Evolutionary conservation across 2,329 filamentous ascomycete species (phyloP).

Genomic region (Pestalotiopsis sp.): DNA sequence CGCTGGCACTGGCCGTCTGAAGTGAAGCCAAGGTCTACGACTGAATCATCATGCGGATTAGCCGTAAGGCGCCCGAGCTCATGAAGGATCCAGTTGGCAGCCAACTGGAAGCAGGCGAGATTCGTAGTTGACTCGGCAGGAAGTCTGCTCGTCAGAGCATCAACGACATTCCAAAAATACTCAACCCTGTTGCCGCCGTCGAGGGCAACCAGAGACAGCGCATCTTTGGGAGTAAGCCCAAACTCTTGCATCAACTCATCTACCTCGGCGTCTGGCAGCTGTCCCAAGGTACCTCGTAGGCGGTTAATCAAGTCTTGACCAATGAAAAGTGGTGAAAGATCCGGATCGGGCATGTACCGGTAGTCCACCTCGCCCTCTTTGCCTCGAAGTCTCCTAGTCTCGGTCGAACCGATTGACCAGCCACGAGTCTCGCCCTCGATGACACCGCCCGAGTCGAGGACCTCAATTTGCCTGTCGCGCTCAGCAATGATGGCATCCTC

Average conservation of each 20-base stretch:
- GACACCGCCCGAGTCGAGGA: slow-evolving; percentile 74
- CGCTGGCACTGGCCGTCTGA: slow-evolving; percentile 48
- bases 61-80: slow-evolving; percentile 71
- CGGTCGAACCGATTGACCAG: slow-evolving; percentile 83
- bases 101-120: slow-evolving; percentile 45
- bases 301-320: slow-evolving; percentile 68
- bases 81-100: slow-evolving; percentile 72
- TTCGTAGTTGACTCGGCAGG: slow-evolving; percentile 24
- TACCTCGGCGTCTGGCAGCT: slow-evolving; percentile 72
- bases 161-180: slow-evolving; percentile 75
- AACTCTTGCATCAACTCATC: slow-evolving; percentile 64
- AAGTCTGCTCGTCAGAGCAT: slow-evolving; percentile 36
- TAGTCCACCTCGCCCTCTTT: slow-evolving; percentile 99
- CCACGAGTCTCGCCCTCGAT: slow-evolving; percentile 89
- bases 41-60: slow-evolving; percentile 39
- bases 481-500: slow-evolving; percentile 94
- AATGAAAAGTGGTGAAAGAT: slow-evolving; percentile 80
- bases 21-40: slow-evolving; percentile 38
- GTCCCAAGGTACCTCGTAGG: slow-evolving; percentile 65
- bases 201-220: slow-evolving; percentile 74
- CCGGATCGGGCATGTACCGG: slow-evolving; percentile 96
- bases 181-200: slow-evolving; percentile 80
- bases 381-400: slow-evolving; percentile 79
- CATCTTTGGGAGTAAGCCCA: slow-evolving; percentile 78
- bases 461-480: slow-evolving; percentile 80